Base-by-base conservation (phyloP, 1,139 yeast species). In the Pichia sp. region DNA sequence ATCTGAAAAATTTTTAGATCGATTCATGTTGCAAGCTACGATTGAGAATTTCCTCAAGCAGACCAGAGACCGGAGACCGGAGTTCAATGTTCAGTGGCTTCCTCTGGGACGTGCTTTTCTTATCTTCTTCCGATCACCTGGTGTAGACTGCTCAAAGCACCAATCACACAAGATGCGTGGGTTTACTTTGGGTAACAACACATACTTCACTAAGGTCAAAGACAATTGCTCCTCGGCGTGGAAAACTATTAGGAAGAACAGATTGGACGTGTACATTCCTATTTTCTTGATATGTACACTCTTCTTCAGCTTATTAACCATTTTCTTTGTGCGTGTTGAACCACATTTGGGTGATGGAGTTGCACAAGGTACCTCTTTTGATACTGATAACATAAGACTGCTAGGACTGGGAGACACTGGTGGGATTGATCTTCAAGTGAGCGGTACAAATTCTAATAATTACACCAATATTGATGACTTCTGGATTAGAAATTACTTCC, bases 401-500 rank as follows among this genome's bases (percentile, higher is more conserved):
- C 42, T 53, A 2, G 58, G 59, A 4, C 34, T 62, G 10, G 44
- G 45, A 22, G 34, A 53, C 42, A 34, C 41, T 33, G 42, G 52
- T 8, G 66, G 66, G 0, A 40, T 61, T 8, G 42, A 53, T 21
- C 33, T 63, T 6, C 46, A 50, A 26, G 51, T 61, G 2, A 43
- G 49, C 15, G 66, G 64, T 12, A 35, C 50, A 1, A 48, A 49
- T 32, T 25, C 36, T 3, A 56, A 60, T 32, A 51, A 60, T 29
- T 62, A 52, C 39, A 44, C 55, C 12, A 33, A 41, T 3, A 56
- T 62, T 22, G 53, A 55, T 1, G 53, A 50, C 34, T 16, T 40
- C 1, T 47, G 50, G 30, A 50, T 49, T 6, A 44, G 49, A 17
- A 27, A 29, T 1, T 38, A 59, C 37, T 54, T 62, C 37, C 48